Evolutionary conservation across 768 basidiomycete species (phyloP).

Genomic region (Suillus discolor): DNA sequence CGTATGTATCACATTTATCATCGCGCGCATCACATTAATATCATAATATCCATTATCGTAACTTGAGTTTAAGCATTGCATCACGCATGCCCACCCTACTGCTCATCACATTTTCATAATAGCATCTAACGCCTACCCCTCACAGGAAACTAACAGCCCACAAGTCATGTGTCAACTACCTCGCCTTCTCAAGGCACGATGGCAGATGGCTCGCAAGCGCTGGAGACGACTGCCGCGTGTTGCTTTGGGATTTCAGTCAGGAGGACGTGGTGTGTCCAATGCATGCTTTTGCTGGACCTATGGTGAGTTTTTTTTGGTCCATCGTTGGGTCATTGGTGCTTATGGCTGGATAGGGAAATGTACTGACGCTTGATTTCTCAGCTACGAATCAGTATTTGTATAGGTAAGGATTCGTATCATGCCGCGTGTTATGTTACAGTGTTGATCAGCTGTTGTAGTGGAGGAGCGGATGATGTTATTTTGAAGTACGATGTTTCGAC

Average conservation of each 20-base stretch:
- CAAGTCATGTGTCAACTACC: conserved; percentile 65
- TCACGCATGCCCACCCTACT: background rate
- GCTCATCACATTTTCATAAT: background rate
- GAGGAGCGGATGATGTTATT: conserved; percentile 53
- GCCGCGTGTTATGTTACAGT: background rate
- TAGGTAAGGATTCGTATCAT: conserved; percentile 44
- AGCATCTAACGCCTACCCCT: conserved; percentile 2
- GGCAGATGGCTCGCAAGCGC: conserved; percentile 69
- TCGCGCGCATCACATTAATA: background rate
- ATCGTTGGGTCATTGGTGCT: conserved; percentile 5
- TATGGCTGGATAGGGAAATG: conserved; percentile 52
- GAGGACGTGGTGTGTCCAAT: conserved; percentile 50
- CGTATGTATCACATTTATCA: background rate
- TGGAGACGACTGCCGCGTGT: conserved; percentile 62
- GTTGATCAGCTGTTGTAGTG: conserved; percentile 38
- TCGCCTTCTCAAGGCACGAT: conserved; percentile 60
- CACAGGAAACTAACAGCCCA: conserved; percentile 45
- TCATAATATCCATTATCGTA: background rate
- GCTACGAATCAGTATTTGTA: conserved; percentile 62
- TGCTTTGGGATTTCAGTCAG: conserved; percentile 70
- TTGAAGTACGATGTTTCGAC: conserved; percentile 56
- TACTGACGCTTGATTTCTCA: conserved; percentile 74
- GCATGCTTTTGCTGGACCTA: conserved; percentile 48
- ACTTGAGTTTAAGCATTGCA: background rate
- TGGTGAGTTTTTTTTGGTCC: conserved; percentile 19